A percentile compares a stretch with the other conserved stretches of the same genome.
Conservation (phyloP, 1,139 yeast genomes). For the Scheffersomyces segobiensis region DNA sequence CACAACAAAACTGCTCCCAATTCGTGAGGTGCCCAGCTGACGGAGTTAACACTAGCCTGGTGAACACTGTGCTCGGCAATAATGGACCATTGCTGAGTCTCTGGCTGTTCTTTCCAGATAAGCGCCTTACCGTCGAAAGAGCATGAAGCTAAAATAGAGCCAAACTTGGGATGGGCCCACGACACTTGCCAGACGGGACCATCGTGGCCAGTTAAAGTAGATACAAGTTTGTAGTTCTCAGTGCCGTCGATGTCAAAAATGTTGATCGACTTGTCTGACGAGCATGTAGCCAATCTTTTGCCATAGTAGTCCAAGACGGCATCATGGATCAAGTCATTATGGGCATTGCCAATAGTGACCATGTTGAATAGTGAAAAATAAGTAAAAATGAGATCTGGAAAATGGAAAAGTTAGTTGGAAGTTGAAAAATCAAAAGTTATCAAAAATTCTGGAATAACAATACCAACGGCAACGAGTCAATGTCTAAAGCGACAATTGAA, state of each 20-base stretch:
- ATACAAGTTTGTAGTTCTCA: conserved; percentile 73
- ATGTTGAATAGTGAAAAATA: conserved; percentile 16
- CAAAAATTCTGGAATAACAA: background rate
- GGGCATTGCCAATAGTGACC: conserved; percentile 81
- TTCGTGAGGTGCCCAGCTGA: conserved; percentile 97
- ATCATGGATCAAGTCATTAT: conserved; percentile 91
- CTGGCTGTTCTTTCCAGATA: conserved; percentile 86
- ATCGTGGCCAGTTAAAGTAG: conserved; percentile 85
- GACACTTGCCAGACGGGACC: conserved; percentile 99
- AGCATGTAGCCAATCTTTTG: conserved; percentile 90
- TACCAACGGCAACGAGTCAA: background rate
- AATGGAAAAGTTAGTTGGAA: background rate
- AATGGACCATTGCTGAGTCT: conserved; percentile 82
- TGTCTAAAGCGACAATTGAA: background rate
- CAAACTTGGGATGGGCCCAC: conserved; percentile 99
- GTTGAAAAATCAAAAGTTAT: background rate
- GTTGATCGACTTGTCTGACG: conserved; percentile 92
- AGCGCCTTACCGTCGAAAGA: conserved; percentile 94
- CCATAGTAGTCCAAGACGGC: conserved; percentile 97
- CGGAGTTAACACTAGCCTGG: conserved; percentile 91
- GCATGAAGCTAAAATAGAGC: conserved; percentile 90
- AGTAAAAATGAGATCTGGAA: too few relatives aligned
- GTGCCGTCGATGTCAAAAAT: conserved; percentile 86
- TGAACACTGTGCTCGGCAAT: conserved; percentile 88
- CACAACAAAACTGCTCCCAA: conserved; percentile 90